These are phyloP conservation scores for Phytopythium cucurbitacearum DNA, from an alignment of 352 stramenopile species.

Conservation along the genomic window DNA sequence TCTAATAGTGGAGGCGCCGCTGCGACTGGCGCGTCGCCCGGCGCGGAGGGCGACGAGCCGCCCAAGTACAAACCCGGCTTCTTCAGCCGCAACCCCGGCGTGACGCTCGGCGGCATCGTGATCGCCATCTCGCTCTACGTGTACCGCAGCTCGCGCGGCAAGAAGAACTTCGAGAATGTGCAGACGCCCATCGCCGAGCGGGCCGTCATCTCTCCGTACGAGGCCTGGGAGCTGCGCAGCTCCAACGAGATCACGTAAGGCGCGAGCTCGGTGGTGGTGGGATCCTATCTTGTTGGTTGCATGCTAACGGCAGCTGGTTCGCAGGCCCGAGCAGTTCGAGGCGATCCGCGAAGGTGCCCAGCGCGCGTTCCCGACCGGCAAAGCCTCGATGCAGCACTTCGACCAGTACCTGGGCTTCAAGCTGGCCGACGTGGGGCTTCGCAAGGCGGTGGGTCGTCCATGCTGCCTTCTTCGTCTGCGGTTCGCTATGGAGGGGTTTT, in stretches of 20 bases:
- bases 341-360: constrained; percentile 38
- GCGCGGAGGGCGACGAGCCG: constrained; percentile 25
- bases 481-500: not conserved
- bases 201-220: constrained; percentile 79
- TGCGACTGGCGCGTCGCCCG: not conserved
- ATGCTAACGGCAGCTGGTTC: not conserved
- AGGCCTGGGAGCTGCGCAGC: constrained; percentile 81
- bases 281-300: not conserved
- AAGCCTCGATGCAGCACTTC: constrained; percentile 69
- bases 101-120: constrained; percentile 67
- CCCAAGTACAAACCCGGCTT: constrained; percentile 82
- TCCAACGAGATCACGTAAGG: constrained; percentile 72
- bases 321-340: constrained; percentile 49
- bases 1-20: not conserved
- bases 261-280: constrained; percentile 1
- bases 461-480: not conserved
- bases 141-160: constrained; percentile 64
- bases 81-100: constrained; percentile 83
- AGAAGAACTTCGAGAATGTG: constrained; percentile 76
- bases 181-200: constrained; percentile 70
- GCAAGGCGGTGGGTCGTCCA: constrained; percentile 37
- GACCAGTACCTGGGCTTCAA: constrained; percentile 77
- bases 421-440: constrained; percentile 49
- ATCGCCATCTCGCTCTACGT: constrained; percentile 67
- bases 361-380: constrained; percentile 57